Evolutionary conservation across 1,284 basidiomycete genomes (phyloP).

Genomic region (Boletellus sp.): DNA sequence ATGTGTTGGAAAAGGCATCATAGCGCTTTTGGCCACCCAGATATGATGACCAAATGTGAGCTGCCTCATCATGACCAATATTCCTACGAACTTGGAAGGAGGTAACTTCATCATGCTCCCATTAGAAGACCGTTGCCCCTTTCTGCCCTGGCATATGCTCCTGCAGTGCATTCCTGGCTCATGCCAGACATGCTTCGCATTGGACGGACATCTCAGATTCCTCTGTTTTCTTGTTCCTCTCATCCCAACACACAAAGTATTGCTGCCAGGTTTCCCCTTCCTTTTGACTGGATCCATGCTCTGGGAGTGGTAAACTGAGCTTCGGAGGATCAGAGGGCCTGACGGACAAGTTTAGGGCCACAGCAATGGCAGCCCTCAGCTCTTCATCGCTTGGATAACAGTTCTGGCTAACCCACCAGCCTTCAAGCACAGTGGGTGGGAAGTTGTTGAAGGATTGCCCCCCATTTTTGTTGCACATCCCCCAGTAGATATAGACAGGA

Average conservation of each 20-base stretch:
- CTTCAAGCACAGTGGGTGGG: background rate
- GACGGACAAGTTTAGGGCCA: background rate
- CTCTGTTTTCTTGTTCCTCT: background rate
- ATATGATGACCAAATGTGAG: constrained; percentile 1
- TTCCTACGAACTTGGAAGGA: background rate
- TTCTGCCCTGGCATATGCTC: background rate
- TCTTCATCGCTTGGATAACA: constrained; percentile 1
- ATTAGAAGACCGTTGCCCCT: background rate
- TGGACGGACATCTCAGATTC: background rate
- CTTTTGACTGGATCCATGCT: background rate
- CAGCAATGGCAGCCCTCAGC: background rate
- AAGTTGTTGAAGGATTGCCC: background rate
- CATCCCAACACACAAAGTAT: background rate
- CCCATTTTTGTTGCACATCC: background rate
- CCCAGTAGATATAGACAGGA: constrained; percentile 5
- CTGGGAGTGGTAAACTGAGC: background rate
- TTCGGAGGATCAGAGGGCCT: background rate
- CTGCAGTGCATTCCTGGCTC: background rate
- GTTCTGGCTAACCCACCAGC: constrained; percentile 4
- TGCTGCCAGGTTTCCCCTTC: background rate
- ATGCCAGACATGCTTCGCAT: background rate
- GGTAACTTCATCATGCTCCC: background rate
- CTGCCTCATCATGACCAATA: background rate
- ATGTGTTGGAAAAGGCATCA: background rate
- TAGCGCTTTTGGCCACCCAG: constrained; percentile 1